A percentile compares a stretch with the other conserved stretches of the same genome.
phyloP scores from a whole-genome alignment of 306 rosid species.

The Vicia faba region DNA sequence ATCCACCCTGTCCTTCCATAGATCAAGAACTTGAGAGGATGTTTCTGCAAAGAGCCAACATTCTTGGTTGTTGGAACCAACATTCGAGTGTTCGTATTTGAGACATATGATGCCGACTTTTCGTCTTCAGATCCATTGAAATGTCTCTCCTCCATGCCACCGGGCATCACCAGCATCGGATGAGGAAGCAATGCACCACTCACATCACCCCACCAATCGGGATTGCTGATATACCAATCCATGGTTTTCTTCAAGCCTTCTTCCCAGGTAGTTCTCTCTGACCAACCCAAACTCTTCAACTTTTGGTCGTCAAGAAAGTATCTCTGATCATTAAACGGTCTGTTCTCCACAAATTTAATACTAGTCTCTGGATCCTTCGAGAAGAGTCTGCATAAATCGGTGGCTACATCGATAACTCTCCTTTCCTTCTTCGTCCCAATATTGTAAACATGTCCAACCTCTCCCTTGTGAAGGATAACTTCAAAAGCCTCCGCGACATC shows the following conservation, averaged over 20 bases:
- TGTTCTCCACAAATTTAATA: slow-evolving; percentile 86
- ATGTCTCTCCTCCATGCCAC: slow-evolving; percentile 79
- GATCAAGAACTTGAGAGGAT: slow-evolving; percentile 69
- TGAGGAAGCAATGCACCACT: slow-evolving; percentile 93
- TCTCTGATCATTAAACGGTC: slow-evolving; percentile 90
- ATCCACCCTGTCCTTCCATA: slow-evolving; percentile 90
- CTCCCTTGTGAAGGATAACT: slow-evolving; percentile 88
- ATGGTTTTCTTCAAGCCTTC: slow-evolving; percentile 94
- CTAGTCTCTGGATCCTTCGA: slow-evolving; percentile 56
- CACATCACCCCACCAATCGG: slow-evolving; percentile 96
- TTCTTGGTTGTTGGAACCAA: slow-evolving; percentile 71
- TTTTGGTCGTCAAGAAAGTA: slow-evolving; percentile 86
- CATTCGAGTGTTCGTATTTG: slow-evolving; percentile 70
- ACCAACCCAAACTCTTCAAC: slow-evolving; percentile 81
- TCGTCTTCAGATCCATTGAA: slow-evolving; percentile 66
- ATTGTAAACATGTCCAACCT: slow-evolving; percentile 93
- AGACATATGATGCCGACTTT: slow-evolving; percentile 48
- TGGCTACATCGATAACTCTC: slow-evolving; percentile 89
- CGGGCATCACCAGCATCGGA: slow-evolving; percentile 96
- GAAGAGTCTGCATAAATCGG: slow-evolving; percentile 77
- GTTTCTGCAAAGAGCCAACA: slow-evolving; percentile 49
- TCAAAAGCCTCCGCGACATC: slow-evolving; percentile 97
- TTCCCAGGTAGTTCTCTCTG: slow-evolving; percentile 78
- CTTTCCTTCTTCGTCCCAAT: slow-evolving; percentile 85
- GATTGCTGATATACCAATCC: slow-evolving; percentile 81